These are phyloP conservation scores for Moesziomyces aphidis DNA, from an alignment of 1,284 basidiomycete species.

Conservation along the genomic window DNA sequence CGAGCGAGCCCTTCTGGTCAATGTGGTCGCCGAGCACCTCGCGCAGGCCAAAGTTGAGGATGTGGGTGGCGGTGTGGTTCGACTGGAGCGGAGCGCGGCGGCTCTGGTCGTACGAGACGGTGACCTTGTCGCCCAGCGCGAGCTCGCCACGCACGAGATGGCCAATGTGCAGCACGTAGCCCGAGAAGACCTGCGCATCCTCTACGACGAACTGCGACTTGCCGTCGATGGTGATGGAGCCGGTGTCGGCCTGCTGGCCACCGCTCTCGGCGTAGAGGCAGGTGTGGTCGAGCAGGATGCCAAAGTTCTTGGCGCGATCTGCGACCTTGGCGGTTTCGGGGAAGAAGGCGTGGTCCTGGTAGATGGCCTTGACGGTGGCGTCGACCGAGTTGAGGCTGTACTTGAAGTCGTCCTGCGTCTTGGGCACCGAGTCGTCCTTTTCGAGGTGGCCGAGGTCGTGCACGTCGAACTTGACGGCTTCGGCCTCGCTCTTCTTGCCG, in stretches of 20 bases:
- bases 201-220: constrained; percentile 91
- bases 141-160: constrained; percentile 81
- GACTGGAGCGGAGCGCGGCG: constrained; percentile 94
- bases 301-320: constrained; percentile 76
- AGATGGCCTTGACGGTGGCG: constrained; percentile 85
- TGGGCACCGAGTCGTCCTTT: constrained; percentile 81
- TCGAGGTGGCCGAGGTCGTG: constrained; percentile 92
- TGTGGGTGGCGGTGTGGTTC: constrained; percentile 98
- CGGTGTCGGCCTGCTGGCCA: constrained; percentile 96
- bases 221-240: constrained; percentile 91
- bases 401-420: constrained; percentile 93
- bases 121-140: constrained; percentile 77
- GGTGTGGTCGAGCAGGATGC: constrained; percentile 90
- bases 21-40: constrained; percentile 96
- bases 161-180: constrained; percentile 91
- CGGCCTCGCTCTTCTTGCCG: constrained; percentile 74
- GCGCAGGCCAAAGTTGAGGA: constrained; percentile 92
- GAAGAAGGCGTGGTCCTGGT: constrained; percentile 82
- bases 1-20: constrained; percentile 97
- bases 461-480: constrained; percentile 89
- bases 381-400: constrained; percentile 79
- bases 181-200: constrained; percentile 88
- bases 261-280: constrained; percentile 98
- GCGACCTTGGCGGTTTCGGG: constrained; percentile 61
- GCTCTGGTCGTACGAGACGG: constrained; percentile 79